Percentiles rank a stretch among this genome's conserved stretches.
Conservation (phyloP, 441 rosid species). For the Breynia disticha region DNA sequence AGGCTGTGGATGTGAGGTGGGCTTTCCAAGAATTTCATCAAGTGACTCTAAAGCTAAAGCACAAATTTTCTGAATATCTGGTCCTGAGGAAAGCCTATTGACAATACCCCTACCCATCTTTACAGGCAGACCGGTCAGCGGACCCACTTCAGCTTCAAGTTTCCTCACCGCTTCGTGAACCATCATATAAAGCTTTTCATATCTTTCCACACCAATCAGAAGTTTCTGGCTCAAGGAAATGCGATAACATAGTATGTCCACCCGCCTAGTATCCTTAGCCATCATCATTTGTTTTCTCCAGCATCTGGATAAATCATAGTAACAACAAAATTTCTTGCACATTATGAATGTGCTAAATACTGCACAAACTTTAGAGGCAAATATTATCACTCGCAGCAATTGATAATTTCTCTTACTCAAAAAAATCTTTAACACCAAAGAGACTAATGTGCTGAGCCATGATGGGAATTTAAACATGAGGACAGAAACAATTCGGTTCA, state of each 20-base stretch:
- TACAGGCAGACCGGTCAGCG: constrained; percentile 62
- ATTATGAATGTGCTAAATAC: not conserved
- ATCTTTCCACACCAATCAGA: constrained; percentile 49
- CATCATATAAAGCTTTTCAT: constrained; percentile 39
- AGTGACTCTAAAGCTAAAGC: constrained; percentile 49
- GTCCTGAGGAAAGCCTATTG: constrained; percentile 75
- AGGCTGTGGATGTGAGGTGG: constrained; percentile 16
- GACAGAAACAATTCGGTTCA: not conserved
- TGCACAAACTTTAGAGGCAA: too few species aligned
- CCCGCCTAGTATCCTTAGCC: constrained; percentile 78
- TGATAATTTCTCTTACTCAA: too few species aligned
- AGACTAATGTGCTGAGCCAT: not conserved
- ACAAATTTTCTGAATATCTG: constrained; percentile 72
- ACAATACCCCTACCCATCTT: constrained; percentile 89
- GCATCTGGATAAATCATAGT: constrained; percentile 42
- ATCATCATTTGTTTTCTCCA: constrained; percentile 82
- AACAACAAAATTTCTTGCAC: constrained; percentile 7
- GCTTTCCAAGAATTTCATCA: constrained; percentile 41
- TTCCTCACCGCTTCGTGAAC: constrained; percentile 63
- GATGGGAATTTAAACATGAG: not conserved
- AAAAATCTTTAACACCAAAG: too few species aligned
- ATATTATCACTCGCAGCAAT: too few species aligned
- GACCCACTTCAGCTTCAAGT: constrained; percentile 88
- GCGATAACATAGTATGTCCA: constrained; percentile 87
- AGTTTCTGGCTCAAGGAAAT: constrained; percentile 72